phyloP scores from a whole-genome alignment of 2,329 filamentous ascomycete genomes.

The Akanthomyces lecanii region DNA sequence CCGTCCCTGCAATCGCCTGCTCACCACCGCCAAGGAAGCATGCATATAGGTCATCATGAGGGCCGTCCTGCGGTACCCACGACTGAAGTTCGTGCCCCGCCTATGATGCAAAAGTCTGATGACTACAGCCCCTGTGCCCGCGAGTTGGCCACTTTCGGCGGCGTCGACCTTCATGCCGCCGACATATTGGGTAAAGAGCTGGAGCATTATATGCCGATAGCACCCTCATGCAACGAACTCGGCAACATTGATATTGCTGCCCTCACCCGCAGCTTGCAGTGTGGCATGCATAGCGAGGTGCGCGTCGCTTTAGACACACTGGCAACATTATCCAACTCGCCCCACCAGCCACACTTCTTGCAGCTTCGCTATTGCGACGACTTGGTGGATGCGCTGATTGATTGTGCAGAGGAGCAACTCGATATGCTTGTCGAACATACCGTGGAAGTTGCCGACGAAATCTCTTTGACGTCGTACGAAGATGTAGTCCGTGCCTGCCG shows the following conservation, averaged over 20 bases:
- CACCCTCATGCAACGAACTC: constrained; percentile 71
- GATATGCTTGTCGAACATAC: constrained; percentile 81
- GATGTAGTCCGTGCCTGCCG: constrained; percentile 78
- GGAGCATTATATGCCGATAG: constrained; percentile 64
- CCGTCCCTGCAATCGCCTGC: constrained; percentile 30
- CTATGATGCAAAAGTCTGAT: constrained; percentile 43
- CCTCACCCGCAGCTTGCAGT: constrained; percentile 83
- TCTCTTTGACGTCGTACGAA: constrained; percentile 80
- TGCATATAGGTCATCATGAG: constrained; percentile 35
- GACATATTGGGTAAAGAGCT: constrained; percentile 63
- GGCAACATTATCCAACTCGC: constrained; percentile 60
- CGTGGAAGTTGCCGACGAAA: constrained; percentile 79
- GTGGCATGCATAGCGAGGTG: constrained; percentile 85
- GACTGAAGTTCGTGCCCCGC: constrained; percentile 28
- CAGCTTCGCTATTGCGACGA: constrained; percentile 77
- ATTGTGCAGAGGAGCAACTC: constrained; percentile 85
- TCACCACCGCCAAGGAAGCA: constrained; percentile 30
- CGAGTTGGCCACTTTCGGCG: constrained; percentile 60
- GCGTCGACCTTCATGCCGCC: constrained; percentile 64
- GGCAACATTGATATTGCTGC: constrained; percentile 88
- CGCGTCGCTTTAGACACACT: constrained; percentile 83
- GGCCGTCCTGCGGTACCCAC: constrained; percentile 25
- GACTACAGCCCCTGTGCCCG: constrained; percentile 54
- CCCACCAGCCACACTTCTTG: constrained; percentile 59
- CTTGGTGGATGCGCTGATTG: constrained; percentile 78